phyloP scores from a whole-genome alignment of 164 flowering plant genomes.

The Stephania cephalantha region DNA sequence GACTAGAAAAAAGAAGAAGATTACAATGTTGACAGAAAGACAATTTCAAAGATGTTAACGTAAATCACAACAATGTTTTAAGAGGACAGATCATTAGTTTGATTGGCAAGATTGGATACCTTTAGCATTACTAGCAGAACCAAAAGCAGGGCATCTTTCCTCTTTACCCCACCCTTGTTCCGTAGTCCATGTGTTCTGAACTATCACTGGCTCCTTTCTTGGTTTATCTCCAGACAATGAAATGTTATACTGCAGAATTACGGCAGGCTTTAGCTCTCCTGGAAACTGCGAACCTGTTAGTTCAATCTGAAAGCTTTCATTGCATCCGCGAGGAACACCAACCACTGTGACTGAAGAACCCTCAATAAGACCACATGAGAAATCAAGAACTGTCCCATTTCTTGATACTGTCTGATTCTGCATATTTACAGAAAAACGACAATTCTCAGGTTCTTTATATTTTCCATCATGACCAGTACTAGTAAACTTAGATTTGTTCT shows the following conservation, averaged over 20 bases:
- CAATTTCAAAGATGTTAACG: too few species aligned
- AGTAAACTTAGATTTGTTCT: constrained; percentile 22
- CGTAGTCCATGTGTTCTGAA: constrained; percentile 74
- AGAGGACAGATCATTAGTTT: too few species aligned
- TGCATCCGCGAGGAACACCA: constrained; percentile 52
- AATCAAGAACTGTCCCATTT: constrained; percentile 34
- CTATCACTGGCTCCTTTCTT: constrained; percentile 51
- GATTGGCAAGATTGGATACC: constrained; percentile 28
- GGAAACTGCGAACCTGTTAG: constrained; percentile 40
- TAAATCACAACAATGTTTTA: too few species aligned
- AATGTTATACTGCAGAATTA: constrained; percentile 61
- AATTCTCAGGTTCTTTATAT: constrained; percentile 23
- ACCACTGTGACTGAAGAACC: constrained; percentile 76
- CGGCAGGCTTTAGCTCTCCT: constrained; percentile 43
- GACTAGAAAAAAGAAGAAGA: too few species aligned
- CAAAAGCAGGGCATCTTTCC: constrained; percentile 65
- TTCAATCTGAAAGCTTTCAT: constrained; percentile 56
- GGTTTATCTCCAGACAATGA: constrained; percentile 50
- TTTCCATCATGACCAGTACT: constrained; percentile 6
- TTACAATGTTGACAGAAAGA: too few species aligned
- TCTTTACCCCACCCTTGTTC: constrained; percentile 72
- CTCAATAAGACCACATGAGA: constrained; percentile 82
- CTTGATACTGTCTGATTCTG: constrained; percentile 16
- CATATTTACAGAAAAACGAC: constrained; percentile 46
- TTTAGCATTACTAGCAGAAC: constrained; percentile 27